phyloP scores from a whole-genome alignment of 805 yeast species.

The Scheffersomyces spartinae region DNA sequence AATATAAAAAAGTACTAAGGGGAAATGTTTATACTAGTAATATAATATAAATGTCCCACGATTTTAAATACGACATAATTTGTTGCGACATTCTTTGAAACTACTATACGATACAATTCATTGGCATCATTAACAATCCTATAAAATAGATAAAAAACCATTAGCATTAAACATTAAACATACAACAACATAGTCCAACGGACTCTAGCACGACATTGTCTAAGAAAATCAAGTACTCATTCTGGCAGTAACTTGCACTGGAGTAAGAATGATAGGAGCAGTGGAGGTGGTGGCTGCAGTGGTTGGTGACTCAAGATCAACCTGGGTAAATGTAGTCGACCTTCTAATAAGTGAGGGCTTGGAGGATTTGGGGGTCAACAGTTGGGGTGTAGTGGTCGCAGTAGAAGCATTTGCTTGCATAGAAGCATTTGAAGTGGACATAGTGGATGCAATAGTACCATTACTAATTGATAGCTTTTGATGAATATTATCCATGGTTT shows the following conservation, averaged over 20 bases:
- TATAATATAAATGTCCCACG: neutral
- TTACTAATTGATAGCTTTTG: too few species aligned
- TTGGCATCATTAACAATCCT: neutral
- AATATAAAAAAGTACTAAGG: too few species aligned
- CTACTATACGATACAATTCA: neutral
- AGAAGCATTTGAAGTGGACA: too few species aligned
- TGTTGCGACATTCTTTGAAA: neutral
- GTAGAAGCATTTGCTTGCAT: too few species aligned
- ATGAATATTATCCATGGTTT: too few species aligned
- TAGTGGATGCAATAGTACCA: too few species aligned
- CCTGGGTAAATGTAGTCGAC: slow-evolving; percentile 20
- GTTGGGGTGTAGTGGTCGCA: too few species aligned
- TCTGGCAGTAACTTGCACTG: slow-evolving; percentile 30
- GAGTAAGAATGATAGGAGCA: slow-evolving; percentile 30
- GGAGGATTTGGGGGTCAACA: too few species aligned
- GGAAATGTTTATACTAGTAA: slow-evolving; percentile 1
- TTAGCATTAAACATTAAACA: too few species aligned
- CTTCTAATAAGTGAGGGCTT: too few species aligned
- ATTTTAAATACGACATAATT: neutral
- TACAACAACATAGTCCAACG: neutral
- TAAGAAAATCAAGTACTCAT: slow-evolving; percentile 17
- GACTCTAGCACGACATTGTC: neutral
- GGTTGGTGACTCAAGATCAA: slow-evolving; percentile 17
- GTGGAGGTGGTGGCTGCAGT: too few species aligned
- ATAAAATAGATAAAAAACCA: too few species aligned